Evolutionary conservation across 495 filamentous ascomycete genomes (phyloP), one percentile per base, ranked within the genome.

Genomic region (Recurvomyces mirabilis): DNA sequence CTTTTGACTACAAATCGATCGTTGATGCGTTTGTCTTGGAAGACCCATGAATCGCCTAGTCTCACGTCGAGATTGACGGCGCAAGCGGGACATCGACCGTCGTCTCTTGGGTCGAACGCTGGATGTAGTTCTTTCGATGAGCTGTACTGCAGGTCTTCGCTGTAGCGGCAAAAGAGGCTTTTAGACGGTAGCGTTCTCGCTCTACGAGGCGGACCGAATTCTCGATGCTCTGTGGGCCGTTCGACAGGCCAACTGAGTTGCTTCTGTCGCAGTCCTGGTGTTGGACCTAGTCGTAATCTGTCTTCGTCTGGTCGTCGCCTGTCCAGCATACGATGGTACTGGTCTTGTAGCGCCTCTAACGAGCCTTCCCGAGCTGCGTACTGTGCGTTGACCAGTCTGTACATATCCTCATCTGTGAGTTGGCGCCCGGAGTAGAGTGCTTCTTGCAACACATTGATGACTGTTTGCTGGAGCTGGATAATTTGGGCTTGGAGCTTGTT

Each of bases 401-500:
- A 46, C 40, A 58, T 45, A 43, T 62, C 57, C 41, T 46, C 34
- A 18, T 51, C 49, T 7, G 43, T 34, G 15, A 52, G 37, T 1
- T n/a, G 12, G 20, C 59, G 54, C 6, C 53, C 54, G 41, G 48
- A 56, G 35, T 52, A 44, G 28, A 60, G 47, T 5, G 59, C 59
- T 24, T 60, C 57, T 44, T 62, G 55, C 5, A 62, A 53, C 23
- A 62, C 53, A 20, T 52, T 31, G 38, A 62, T 62, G 31, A 62
- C 59, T 23, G 59, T 57, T 37, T 60, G 57, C 42, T 62, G 57
- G 36, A 62, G 53, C 25, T 41, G 25, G 38, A 62, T 60, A 43
- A 62, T 54, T 32, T 60, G 59, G 13, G 49, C 52, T 42, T 60
- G 59, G 26, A 62, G 57, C 31, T 51, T 48, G 50, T 62, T 62